These are phyloP conservation scores for Solanum boliviense DNA, from an alignment of 257 asterid species.

Conservation along the genomic window DNA sequence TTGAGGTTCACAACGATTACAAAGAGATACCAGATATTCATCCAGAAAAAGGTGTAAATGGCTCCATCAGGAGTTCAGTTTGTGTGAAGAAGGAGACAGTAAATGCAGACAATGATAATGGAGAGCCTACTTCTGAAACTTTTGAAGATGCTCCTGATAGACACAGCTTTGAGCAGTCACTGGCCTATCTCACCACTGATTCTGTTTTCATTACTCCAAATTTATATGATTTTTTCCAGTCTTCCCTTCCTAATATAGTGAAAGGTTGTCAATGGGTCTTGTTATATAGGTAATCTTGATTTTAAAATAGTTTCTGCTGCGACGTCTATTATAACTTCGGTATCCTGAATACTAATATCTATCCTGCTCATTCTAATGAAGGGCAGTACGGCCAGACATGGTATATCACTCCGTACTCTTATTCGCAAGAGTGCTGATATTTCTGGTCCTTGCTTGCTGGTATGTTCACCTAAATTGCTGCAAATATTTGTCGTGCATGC, in stretches of 20 bases:
- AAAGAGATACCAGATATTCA: constrained; percentile 4
- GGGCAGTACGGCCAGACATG: constrained; percentile 93
- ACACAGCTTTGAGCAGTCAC: constrained; percentile 31
- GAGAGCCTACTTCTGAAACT: constrained; percentile 44
- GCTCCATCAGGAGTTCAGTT: constrained; percentile 1
- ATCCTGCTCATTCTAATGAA: constrained; percentile 44
- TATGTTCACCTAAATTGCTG: constrained; percentile 12
- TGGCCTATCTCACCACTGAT: constrained; percentile 51
- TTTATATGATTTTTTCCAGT: constrained; percentile 63
- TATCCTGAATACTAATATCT: constrained; percentile 17
- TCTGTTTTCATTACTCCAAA: constrained; percentile 61
- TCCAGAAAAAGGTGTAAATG: constrained; percentile 13
- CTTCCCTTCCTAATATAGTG: constrained; percentile 86
- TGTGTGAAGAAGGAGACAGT: neutral
- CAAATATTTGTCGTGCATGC: neutral
- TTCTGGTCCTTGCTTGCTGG: constrained; percentile 88
- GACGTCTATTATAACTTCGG: neutral
- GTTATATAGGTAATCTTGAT: constrained; percentile 57
- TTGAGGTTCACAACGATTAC: constrained; percentile 11
- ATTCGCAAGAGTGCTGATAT: constrained; percentile 45
- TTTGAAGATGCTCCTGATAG: constrained; percentile 58
- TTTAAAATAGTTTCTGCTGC: neutral
- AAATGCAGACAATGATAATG: constrained; percentile 18
- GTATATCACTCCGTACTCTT: constrained; percentile 90
- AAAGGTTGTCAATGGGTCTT: constrained; percentile 87